Conservation (phyloP, 78 protist species). For the Dictyostelium intermedium region DNA sequence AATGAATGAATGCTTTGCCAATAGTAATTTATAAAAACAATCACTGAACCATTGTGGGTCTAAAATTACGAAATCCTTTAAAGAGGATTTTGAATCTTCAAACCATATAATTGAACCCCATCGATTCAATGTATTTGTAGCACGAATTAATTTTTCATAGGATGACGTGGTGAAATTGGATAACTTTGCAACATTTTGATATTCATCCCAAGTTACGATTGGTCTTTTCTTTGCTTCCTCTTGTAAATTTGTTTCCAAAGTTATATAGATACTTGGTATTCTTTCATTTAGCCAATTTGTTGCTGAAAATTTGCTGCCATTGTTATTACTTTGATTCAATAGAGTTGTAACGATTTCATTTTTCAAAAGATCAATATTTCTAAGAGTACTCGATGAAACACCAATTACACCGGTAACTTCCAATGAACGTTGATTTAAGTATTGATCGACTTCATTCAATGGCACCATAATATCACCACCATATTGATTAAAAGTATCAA, state of each 20-base stretch:
- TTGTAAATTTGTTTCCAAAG: constrained; percentile 6
- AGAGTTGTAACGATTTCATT: constrained; percentile 45
- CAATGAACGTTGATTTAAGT: background rate
- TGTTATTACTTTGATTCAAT: constrained; percentile 3
- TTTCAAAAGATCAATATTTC: constrained; percentile 53
- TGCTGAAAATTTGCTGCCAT: background rate
- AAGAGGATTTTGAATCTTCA: constrained; percentile 33
- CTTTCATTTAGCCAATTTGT: constrained; percentile 50
- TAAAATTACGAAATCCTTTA: constrained; percentile 45
- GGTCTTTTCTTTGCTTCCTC: constrained; percentile 65
- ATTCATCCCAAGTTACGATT: constrained; percentile 61
- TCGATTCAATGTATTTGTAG: constrained; percentile 56
- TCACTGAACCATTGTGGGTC: constrained; percentile 75
- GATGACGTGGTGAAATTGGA: constrained; percentile 9
- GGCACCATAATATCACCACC: constrained; percentile 47
- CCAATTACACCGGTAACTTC: constrained; percentile 76
- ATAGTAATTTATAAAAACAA: constrained; percentile 28
- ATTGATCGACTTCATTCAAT: constrained; percentile 27
- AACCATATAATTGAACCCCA: constrained; percentile 79
- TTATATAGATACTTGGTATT: constrained; percentile 27
- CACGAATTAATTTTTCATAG: constrained; percentile 44
- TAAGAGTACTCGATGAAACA: background rate
- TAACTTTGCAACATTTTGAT: constrained; percentile 38
- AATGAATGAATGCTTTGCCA: constrained; percentile 20
- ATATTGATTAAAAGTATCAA: constrained; percentile 31